Evolutionary conservation across 139 green algal species (phyloP), one percentile per base, ranked within the genome.

Genomic region (Volvox africanus): DNA sequence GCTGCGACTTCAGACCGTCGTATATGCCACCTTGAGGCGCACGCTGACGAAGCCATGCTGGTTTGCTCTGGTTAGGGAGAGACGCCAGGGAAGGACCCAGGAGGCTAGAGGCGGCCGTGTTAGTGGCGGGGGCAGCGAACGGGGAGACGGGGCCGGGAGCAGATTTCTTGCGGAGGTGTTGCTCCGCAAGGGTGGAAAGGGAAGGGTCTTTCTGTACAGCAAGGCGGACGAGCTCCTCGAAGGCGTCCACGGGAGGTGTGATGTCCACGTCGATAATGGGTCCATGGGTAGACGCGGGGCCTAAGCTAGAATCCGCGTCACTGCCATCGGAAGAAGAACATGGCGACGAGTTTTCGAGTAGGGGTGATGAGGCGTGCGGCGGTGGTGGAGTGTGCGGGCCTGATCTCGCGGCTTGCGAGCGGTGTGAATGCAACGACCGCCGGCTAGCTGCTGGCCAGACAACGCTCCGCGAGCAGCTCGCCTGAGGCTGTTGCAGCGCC

Each of bases 21-120:
- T 97, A 99, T 1, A 96, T 94, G 61, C 98, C 96, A 18, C 98
- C 98, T 80, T 99, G 97, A 0, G 98, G 97, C 1, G 97, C 98
- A 2, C 87, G 91, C 92, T 99, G 98, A 1, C 98, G 95, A 88
- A 99, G 95, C 98, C 98, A 99, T 18, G 95, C 92, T 0, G 98
- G 97, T 92, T 99, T 99, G 82, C 91, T 97, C 1, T 80, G 91
- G 84, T 92, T 93, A n/a, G 93, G 91, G 24, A 96, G 87, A 9
- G 91, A 26, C 0, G 61, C 82, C 65, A 95, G 61, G n/a, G 91
- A 76, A 12, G 94, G 94, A 13, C 94, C 94, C 18, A 96, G 82
- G 86, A 96, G 88, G 37, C 80, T 82, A 16, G 78, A 82, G 1
- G 92, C 80, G 19, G 73, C 78, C 18, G 89, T 11, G 18, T n/a